phyloP scores from a whole-genome alignment of 768 basidiomycete species.

The Kwoniella sp. region DNA sequence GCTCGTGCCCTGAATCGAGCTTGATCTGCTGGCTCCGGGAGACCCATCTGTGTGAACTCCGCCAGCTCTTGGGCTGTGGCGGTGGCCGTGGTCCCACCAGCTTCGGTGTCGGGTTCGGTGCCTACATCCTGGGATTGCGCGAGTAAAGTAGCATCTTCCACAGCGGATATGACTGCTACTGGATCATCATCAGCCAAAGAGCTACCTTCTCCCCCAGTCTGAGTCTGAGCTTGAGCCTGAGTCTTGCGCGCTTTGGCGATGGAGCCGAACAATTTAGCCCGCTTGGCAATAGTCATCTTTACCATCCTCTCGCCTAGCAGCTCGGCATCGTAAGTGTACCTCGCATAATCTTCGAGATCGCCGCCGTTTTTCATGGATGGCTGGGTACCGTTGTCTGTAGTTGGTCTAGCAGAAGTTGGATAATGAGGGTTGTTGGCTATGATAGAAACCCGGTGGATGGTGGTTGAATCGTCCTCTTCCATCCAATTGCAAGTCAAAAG shows the following conservation, averaged over 20 bases:
- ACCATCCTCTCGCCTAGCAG: background rate
- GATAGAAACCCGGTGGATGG: background rate
- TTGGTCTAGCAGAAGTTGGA: background rate
- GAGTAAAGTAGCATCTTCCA: no score
- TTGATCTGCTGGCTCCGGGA: background rate
- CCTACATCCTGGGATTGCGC: no score
- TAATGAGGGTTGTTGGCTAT: background rate
- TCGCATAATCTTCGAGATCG: background rate
- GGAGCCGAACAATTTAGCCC: background rate
- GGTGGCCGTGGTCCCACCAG: no score
- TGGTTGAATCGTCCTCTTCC: background rate
- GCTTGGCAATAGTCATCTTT: background rate
- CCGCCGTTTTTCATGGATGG: no score
- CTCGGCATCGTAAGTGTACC: background rate
- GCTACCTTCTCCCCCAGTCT: no score
- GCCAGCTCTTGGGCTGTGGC: no score
- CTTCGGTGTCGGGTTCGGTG: no score
- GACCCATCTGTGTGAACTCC: no score
- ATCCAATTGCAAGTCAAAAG: background rate
- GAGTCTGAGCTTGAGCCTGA: background rate
- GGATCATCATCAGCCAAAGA: no score
- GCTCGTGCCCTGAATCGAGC: background rate
- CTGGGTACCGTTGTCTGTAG: no score
- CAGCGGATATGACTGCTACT: no score
- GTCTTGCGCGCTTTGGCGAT: background rate